Evolutionary conservation across 805 yeast species (phyloP).

Genomic region (Myxozyma nipponensis): DNA sequence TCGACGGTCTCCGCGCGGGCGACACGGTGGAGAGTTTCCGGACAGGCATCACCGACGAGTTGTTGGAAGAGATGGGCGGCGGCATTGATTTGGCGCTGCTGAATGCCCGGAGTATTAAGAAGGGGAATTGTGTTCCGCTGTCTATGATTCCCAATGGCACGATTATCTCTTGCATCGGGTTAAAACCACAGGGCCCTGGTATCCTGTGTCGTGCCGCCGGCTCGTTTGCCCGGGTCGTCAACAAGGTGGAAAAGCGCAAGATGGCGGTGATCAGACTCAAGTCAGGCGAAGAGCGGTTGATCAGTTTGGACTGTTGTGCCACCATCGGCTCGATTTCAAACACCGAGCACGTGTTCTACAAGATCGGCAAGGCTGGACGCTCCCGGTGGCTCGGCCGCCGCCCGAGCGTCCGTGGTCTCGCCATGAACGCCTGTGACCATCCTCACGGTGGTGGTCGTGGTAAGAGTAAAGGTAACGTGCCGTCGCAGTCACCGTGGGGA

Average conservation of each 20-base stretch:
- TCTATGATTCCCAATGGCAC: constrained; percentile 94
- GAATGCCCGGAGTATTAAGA: constrained; percentile 78
- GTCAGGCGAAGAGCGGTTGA: constrained; percentile 91
- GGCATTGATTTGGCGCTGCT: constrained; percentile 86
- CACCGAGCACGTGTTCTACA: constrained; percentile 81
- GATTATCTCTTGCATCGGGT: constrained; percentile 81
- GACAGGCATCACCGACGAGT: constrained; percentile 73
- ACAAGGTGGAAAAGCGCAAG: constrained; percentile 66
- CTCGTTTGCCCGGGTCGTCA: constrained; percentile 80
- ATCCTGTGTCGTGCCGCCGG: constrained; percentile 94
- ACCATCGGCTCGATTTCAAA: constrained; percentile 92
- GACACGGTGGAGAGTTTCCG: constrained; percentile 87
- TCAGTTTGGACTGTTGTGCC: constrained; percentile 82
- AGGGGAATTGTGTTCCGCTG: constrained; percentile 92
- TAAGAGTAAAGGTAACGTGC: constrained; percentile 92
- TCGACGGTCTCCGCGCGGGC: constrained; percentile 90
- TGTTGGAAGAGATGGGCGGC: constrained; percentile 74
- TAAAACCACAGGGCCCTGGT: constrained; percentile 71
- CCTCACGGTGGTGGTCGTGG: constrained; percentile 99
- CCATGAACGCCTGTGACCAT: constrained; percentile 96
- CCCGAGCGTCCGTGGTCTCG: constrained; percentile 96
- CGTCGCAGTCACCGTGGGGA: constrained; percentile 96
- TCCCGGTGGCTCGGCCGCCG: constrained; percentile 87
- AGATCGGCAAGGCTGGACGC: constrained; percentile 96
- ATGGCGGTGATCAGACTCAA: constrained; percentile 77